Evolutionary conservation across 257 asterid species (phyloP).

Genomic region (Capsicum baccatum): DNA sequence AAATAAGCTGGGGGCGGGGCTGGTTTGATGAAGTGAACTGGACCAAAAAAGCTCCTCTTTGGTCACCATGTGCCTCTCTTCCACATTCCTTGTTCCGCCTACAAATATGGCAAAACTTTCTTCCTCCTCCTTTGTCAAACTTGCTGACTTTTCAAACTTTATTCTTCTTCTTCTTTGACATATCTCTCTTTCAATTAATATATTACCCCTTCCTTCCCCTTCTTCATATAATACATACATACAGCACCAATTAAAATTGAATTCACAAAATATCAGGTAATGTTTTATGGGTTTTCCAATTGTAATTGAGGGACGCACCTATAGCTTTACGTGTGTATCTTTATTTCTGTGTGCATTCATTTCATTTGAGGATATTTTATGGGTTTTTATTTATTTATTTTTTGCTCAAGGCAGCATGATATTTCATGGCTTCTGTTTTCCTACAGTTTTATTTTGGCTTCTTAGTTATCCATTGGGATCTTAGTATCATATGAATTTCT

Average conservation of each 20-base stretch:
- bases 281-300: constrained; percentile 8
- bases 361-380: not conserved
- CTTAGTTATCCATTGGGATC: constrained; percentile 24
- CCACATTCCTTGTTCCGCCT: constrained; percentile 16
- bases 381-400: not conserved
- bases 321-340: not conserved
- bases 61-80: constrained; percentile 7
- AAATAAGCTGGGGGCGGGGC: constrained; percentile 27
- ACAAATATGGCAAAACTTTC: constrained; percentile 43
- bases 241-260: not conserved
- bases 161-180: constrained; percentile 21
- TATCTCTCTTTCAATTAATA: not conserved
- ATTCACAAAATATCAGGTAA: not conserved
- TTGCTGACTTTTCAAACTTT: constrained; percentile 28
- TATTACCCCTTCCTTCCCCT: not conserved
- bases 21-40: constrained; percentile 40
- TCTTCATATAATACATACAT: constrained; percentile 15
- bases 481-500: constrained; percentile 35
- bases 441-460: constrained; percentile 28
- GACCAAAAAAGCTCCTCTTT: constrained; percentile 39
- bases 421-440: not conserved
- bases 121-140: constrained; percentile 22
- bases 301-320: not conserved
- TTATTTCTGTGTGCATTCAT: not conserved
- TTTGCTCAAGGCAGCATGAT: not conserved